Evolutionary conservation across 1,284 basidiomycete species (phyloP), one percentile per base, ranked within the genome.

Genomic region (Sanghuangporus baumii): DNA sequence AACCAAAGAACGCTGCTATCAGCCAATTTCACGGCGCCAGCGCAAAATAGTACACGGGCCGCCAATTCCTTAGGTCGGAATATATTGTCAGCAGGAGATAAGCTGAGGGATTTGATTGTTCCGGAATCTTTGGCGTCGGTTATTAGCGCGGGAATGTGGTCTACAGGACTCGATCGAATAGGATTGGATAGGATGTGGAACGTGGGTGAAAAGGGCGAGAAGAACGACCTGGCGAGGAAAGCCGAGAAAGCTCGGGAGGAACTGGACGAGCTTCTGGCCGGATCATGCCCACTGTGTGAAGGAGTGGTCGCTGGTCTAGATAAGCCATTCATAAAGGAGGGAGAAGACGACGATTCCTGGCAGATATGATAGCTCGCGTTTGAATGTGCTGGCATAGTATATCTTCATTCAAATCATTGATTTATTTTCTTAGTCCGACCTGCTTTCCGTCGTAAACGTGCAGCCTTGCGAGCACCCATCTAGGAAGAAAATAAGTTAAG

Each of bases 231-330:
- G 64, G 81, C 80, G 69, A 80, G 82, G 73, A 87, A 85, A 70
- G 75, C 79, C 54, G 89, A 91, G 73, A 86, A 82, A 71, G 69
- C 93, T 70, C 80, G 91, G 66, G 79, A 79, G 56, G 94, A 96
- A 76, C 73, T 98, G 70, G 96, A 98, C 69, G 91, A 93, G 59
- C 74, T 97, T 61, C 78, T 98, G 48, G 90, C 94, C 9, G 87
- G 88, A 67, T 89, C 81, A 64, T 98, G 96, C 77, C 93, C 94
- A 34, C 75, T 97, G 65, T 98, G 96, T 73, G 94, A 97, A 73
- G 89, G 90, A 63, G 87, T 93, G 8, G 83, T 98, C 41, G 86
- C 82, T 6, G 89, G 90, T 6, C 74, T 98, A 67, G 94, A 98
- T 73, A 89, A 85, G 74, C 88, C 93, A 14, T 97, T 97, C 72